Base-by-base conservation (phyloP, 139 green algal species). In the Micractinium sp. region DNA sequence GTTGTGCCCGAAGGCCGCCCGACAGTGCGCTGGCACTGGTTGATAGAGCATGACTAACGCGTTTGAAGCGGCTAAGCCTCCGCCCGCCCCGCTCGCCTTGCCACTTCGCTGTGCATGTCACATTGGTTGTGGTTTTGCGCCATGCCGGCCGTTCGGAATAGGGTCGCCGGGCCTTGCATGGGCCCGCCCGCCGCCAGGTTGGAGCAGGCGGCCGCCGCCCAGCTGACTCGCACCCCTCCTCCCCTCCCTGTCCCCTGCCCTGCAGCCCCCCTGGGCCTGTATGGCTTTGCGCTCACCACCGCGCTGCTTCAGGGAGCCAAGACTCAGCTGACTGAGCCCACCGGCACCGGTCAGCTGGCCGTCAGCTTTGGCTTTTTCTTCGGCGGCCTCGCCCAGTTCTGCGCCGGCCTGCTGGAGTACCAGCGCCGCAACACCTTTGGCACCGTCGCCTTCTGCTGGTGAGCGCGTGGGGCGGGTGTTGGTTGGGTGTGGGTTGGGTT, bases 351-450 rank as follows among this genome's bases (percentile, higher is more conserved):
- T 7, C 87, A 90, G 60, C 79, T 41, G 38, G 36, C 53, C 20
- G 33, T 94, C 9, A 83, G 63, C 53, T 97, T 95, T 71, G 95
- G 92, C 12, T 47, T 93, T 7, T 93, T 95, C 79, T 97, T 94
- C 39, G 95, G 94, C n/a, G 95, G 95, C 41, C 82, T 95, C 47
- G 93, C 91, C 2, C 95, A 97, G 91, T 90, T 96, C 38, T 78
- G 95, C 16, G 95, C 94, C 47, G 95, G 95, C 63, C 91, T 96
- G 20, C 91, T 96, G 18, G 94, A 97, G 90, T 93, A 95, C 78
- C 47, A 79, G 39, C 88, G 90, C 15, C 93, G 93, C 79, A 95
- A 95, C 89, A 95, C 93, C 7, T 97, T 97, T 93, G 94, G 87
- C 35, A 93, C 92, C 29, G 94, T 93, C 0, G 95, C 92, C 71